Evolutionary conservation across 441 rosid species (phyloP).

Genomic region (Pelargonium myrrhifolium): DNA sequence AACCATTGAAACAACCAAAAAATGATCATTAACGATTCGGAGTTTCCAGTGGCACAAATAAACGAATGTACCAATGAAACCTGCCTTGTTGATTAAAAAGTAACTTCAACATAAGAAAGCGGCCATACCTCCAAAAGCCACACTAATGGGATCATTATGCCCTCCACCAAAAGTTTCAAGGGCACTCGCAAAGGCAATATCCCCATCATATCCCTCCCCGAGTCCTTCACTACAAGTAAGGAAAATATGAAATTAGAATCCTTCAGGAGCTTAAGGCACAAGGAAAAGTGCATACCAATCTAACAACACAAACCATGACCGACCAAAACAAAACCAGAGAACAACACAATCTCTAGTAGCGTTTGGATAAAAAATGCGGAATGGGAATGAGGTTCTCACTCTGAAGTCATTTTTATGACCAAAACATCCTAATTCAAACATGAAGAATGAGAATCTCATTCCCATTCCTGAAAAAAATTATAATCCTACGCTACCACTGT

Average conservation of each 20-base stretch:
- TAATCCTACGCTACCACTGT: neutral
- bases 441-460: too few species aligned
- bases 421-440: too few species aligned
- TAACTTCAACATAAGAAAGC: slow-evolving; percentile 15
- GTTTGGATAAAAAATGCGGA: too few species aligned
- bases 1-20: slow-evolving; percentile 4
- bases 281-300: neutral
- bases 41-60: slow-evolving; percentile 12
- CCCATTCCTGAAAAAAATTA: neutral
- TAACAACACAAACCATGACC: neutral
- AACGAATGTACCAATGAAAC: neutral
- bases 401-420: too few species aligned
- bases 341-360: neutral
- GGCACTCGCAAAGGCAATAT: slow-evolving; percentile 98
- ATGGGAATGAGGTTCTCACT: too few species aligned
- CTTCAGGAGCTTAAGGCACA: slow-evolving; percentile 2
- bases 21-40: neutral
- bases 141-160: slow-evolving; percentile 94
- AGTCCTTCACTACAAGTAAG: slow-evolving; percentile 80
- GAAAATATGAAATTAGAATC: slow-evolving; percentile 17
- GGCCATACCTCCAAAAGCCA: slow-evolving; percentile 88
- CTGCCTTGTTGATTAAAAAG: neutral
- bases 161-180: slow-evolving; percentile 98
- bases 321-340: neutral
- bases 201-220: slow-evolving; percentile 98